Conservation (phyloP, 345 rosid genomes). For the Eucalyptus leucophloia region DNA sequence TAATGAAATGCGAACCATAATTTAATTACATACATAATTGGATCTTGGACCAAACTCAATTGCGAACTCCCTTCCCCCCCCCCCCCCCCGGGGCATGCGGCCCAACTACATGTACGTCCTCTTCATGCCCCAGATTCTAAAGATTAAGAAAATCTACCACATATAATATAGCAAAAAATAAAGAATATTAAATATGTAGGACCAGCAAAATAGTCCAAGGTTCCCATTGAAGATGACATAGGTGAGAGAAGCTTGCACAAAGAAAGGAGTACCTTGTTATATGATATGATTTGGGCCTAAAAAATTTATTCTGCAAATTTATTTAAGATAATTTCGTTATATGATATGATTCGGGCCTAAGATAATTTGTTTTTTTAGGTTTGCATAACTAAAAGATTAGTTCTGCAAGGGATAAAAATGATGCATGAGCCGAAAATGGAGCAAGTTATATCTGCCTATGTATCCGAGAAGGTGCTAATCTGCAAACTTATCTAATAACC, state of each 20-base stretch:
- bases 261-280: neutral
- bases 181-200: neutral
- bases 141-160: neutral
- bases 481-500: neutral
- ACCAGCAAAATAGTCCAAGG: neutral
- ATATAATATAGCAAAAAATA: too few species aligned
- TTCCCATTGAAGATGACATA: neutral
- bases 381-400: neutral
- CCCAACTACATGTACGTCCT: neutral
- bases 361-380: too few species aligned
- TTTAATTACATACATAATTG: too few species aligned
- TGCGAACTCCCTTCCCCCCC: too few species aligned
- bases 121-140: neutral
- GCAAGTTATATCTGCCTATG: neutral
- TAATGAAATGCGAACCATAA: too few species aligned
- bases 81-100: too few species aligned
- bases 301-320: neutral
- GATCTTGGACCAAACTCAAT: too few species aligned
- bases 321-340: too few species aligned
- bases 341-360: neutral
- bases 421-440: neutral
- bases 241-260: neutral
- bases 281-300: too few species aligned
- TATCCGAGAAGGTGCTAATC: neutral
- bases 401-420: too few species aligned